Evolutionary conservation across 1,284 basidiomycete genomes (phyloP).

Genomic region (Erythrobasidium hasegawianum): DNA sequence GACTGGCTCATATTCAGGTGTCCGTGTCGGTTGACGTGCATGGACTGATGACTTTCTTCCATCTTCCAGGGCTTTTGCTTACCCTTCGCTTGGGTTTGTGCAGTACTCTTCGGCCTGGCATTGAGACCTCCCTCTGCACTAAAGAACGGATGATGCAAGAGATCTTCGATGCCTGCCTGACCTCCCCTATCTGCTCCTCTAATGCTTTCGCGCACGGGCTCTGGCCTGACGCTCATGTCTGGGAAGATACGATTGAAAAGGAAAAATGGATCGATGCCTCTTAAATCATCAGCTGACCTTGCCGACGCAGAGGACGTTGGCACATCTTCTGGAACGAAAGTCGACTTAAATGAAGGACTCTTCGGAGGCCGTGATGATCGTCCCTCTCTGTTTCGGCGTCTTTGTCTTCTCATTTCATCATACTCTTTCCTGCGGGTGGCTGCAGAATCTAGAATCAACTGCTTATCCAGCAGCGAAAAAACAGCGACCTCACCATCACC

Average conservation of each 20-base stretch:
- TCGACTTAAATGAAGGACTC: slow-evolving; percentile 10
- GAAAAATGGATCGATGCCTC: slow-evolving; percentile 8
- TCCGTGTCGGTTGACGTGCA: slow-evolving; percentile 20
- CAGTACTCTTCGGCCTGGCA: background rate
- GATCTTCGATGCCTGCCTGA: background rate
- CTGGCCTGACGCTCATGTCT: background rate
- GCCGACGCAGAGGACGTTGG: background rate
- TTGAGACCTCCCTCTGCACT: background rate
- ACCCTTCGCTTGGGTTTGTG: background rate
- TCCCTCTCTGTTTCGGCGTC: background rate
- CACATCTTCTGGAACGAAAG: slow-evolving; percentile 15
- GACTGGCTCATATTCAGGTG: slow-evolving; percentile 9
- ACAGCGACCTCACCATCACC: slow-evolving; percentile 17
- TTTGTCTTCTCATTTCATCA: background rate
- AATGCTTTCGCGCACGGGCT: background rate
- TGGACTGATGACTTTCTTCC: slow-evolving; percentile 12
- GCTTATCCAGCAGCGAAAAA: background rate
- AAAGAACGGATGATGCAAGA: background rate
- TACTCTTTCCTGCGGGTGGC: slow-evolving; percentile 17
- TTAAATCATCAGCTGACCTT: background rate
- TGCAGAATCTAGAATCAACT: background rate
- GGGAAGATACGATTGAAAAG: slow-evolving; percentile 11
- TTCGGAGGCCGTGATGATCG: background rate
- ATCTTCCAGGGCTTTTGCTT: slow-evolving; percentile 1
- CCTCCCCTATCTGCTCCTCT: background rate